These are phyloP conservation scores for Fusarium clavum DNA, from an alignment of 2,329 filamentous ascomycete species.

Conservation along the genomic window DNA sequence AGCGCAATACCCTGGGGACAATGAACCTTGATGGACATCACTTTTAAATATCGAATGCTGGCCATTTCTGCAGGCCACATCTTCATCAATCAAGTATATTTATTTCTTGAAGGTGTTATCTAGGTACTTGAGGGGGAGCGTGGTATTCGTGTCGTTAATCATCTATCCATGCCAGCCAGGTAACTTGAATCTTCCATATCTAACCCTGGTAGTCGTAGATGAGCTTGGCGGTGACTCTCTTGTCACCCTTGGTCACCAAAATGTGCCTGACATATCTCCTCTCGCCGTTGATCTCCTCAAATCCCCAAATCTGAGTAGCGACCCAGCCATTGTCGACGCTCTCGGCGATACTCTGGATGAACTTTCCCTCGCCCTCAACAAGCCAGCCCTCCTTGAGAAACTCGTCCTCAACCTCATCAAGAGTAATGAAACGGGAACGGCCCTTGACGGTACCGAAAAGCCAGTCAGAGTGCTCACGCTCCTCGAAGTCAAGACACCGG, in stretches of 20 bases:
- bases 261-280: conserved; percentile 66
- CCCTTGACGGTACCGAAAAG: conserved; percentile 81
- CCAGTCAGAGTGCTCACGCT: conserved; percentile 77
- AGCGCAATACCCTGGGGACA: conserved; percentile 23
- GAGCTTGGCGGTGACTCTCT: conserved; percentile 63
- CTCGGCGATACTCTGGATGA: conserved; percentile 73
- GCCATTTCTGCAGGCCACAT: not conserved
- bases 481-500: conserved; percentile 63
- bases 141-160: not conserved
- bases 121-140: not conserved
- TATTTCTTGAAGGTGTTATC: not conserved
- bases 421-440: conserved; percentile 62
- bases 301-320: conserved; percentile 70
- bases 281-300: conserved; percentile 65
- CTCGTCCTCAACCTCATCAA: conserved; percentile 64
- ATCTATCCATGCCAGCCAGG: not conserved
- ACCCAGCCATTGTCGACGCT: conserved; percentile 65
- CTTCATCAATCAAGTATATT: conserved; percentile 10
- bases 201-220: conserved; percentile 65
- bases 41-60: not conserved
- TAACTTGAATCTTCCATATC: not conserved
- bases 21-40: conserved; percentile 10
- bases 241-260: conserved; percentile 61
- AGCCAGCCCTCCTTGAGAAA: conserved; percentile 70
- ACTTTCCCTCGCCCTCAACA: conserved; percentile 67